phyloP scores from a whole-genome alignment of 257 asterid genomes.

The Solanum clarkiae region DNA sequence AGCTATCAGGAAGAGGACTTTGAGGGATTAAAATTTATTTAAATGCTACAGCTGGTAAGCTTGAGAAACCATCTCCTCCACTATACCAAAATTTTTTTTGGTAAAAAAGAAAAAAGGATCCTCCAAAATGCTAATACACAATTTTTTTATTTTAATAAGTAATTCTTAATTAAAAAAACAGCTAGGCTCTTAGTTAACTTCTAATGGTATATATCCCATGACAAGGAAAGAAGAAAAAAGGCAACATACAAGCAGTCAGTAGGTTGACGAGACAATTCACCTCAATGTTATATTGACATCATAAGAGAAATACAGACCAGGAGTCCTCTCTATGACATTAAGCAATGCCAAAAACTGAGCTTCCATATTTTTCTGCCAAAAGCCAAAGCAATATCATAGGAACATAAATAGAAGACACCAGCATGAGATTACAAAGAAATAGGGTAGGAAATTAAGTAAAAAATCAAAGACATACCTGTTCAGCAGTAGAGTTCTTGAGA shows the following conservation, averaged over 20 bases:
- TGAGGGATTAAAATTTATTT: neutral
- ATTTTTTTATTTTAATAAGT: neutral
- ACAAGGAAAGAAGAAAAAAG: neutral
- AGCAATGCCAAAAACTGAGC: constrained; percentile 59
- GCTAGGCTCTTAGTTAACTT: neutral
- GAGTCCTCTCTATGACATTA: constrained; percentile 54
- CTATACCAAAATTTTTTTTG: neutral
- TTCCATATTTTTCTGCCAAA: constrained; percentile 68
- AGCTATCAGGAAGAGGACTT: neutral
- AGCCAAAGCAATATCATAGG: constrained; percentile 8
- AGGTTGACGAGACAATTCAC: constrained; percentile 18
- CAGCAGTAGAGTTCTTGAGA: constrained; percentile 53
- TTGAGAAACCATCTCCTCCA: neutral
- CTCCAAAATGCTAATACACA: neutral
- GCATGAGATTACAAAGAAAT: neutral
- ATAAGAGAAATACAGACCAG: constrained; percentile 79
- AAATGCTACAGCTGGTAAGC: neutral
- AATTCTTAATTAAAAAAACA: neutral
- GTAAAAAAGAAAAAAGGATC: neutral
- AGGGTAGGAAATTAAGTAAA: neutral
- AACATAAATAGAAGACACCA: constrained; percentile 2
- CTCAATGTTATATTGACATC: constrained; percentile 88
- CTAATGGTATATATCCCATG: neutral
- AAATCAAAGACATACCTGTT: constrained; percentile 38
- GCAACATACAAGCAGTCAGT: neutral